These are phyloP conservation scores for Pyronema omphalodes DNA, from an alignment of 495 filamentous ascomycete species.

Conservation along the genomic window DNA sequence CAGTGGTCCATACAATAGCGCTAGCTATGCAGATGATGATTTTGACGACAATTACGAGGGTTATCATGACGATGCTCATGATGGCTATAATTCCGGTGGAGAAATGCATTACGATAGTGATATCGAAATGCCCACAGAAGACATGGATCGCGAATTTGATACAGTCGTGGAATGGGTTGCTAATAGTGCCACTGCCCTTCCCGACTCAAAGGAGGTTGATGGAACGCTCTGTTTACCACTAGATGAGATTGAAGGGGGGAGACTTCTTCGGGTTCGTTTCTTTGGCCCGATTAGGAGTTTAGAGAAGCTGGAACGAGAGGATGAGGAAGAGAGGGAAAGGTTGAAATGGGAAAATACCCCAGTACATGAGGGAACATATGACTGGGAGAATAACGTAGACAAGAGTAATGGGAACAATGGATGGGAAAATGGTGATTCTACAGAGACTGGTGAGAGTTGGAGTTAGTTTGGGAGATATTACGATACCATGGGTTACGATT, in stretches of 20 bases:
- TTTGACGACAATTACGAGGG: not conserved
- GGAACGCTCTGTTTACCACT: not conserved
- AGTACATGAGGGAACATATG: no score
- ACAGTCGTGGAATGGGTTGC: conserved; percentile 2
- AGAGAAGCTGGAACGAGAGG: not conserved
- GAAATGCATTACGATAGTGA: not conserved
- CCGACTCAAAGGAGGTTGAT: not conserved
- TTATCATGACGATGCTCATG: not conserved
- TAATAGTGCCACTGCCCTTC: no score
- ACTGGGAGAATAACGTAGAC: no score
- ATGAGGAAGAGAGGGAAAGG: not conserved
- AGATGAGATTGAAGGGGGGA: not conserved
- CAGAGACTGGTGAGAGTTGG: no score
- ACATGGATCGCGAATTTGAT: not conserved
- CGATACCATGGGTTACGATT: no score
- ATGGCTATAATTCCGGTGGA: not conserved
- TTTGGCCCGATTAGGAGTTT: not conserved
- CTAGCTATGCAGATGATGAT: not conserved
- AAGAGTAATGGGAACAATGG: no score
- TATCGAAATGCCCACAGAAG: not conserved
- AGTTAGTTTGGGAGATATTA: no score
- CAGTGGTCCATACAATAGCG: no score
- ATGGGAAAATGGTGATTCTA: no score
- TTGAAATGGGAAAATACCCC: no score
- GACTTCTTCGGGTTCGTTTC: not conserved